Conservation (phyloP, 2,329 filamentous ascomycete genomes). For the Penicillium crustosum region DNA sequence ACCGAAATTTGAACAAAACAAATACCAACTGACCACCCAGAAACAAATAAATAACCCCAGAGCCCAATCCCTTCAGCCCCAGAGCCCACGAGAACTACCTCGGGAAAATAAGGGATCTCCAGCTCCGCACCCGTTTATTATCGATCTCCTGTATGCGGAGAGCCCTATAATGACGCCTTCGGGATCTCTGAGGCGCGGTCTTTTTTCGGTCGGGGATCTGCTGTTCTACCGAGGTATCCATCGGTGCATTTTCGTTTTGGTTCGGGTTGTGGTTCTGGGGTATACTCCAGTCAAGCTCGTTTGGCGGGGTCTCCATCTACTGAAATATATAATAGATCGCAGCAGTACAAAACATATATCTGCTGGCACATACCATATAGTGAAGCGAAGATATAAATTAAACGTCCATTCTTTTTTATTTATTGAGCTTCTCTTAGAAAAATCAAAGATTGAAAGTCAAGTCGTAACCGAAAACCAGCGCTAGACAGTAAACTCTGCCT, state of each 20-base stretch:
- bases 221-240: conserved; percentile 14
- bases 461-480: not conserved
- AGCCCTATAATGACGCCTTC: conserved; percentile 13
- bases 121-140: conserved; percentile 11
- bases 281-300: not conserved
- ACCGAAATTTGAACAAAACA: not conserved
- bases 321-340: not conserved
- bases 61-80: not conserved
- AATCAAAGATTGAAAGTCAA: not conserved
- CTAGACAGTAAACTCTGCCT: not conserved
- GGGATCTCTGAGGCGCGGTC: conserved; percentile 12
- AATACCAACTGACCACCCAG: not conserved
- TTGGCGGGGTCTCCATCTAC: not conserved
- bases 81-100: conserved; percentile 30
- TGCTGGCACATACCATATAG: not conserved
- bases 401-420: not conserved
- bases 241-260: conserved; percentile 25
- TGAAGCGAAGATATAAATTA: not conserved
- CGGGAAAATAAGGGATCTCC: conserved; percentile 30
- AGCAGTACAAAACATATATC: not conserved
- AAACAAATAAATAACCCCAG: not conserved
- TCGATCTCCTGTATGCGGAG: conserved; percentile 6
- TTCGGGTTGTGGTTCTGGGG: conserved; percentile 1
- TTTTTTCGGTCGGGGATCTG: conserved; percentile 16
- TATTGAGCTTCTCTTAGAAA: not conserved